Percentiles rank a stretch among this genome's conserved stretches.
Conservation (phyloP, 129 eudicot species). For the Tanacetum coccineum region DNA sequence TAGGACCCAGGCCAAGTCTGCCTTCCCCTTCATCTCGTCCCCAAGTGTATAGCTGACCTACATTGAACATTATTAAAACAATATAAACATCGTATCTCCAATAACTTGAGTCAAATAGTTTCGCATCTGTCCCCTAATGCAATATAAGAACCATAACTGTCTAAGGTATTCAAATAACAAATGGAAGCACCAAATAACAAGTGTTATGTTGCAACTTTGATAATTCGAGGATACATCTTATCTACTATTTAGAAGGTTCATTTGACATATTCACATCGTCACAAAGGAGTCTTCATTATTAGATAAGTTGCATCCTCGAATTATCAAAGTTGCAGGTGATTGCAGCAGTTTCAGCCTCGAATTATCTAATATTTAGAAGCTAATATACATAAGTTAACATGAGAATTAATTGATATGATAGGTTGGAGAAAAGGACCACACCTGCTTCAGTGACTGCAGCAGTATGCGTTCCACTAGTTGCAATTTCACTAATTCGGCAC, state of each 20-base stretch:
- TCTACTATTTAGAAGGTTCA: too few species aligned
- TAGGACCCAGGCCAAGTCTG: conserved; percentile 94
- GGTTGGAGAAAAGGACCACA: conserved; percentile 5
- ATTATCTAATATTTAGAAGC: too few species aligned
- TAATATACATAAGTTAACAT: neutral
- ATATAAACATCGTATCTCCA: neutral
- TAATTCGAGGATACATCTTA: neutral
- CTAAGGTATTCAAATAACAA: neutral
- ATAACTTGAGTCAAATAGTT: neutral
- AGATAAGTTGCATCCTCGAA: too few species aligned
- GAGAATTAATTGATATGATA: conserved; percentile 1
- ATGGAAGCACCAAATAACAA: neutral
- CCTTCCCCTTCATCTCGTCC: conserved; percentile 99
- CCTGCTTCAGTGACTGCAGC: conserved; percentile 85
- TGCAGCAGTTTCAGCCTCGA: too few species aligned
- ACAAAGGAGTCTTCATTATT: too few species aligned
- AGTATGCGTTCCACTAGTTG: conserved; percentile 97
- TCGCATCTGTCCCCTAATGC: neutral
- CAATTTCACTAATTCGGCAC: conserved; percentile 50
- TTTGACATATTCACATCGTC: too few species aligned
- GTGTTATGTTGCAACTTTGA: neutral
- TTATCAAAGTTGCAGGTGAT: too few species aligned
- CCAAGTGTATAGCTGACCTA: conserved; percentile 92
- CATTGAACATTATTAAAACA: conserved; percentile 19
- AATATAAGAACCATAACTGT: neutral